Base-by-base conservation (phyloP, 371 early-diverging fungal species). In the Mucor velutinosus region DNA sequence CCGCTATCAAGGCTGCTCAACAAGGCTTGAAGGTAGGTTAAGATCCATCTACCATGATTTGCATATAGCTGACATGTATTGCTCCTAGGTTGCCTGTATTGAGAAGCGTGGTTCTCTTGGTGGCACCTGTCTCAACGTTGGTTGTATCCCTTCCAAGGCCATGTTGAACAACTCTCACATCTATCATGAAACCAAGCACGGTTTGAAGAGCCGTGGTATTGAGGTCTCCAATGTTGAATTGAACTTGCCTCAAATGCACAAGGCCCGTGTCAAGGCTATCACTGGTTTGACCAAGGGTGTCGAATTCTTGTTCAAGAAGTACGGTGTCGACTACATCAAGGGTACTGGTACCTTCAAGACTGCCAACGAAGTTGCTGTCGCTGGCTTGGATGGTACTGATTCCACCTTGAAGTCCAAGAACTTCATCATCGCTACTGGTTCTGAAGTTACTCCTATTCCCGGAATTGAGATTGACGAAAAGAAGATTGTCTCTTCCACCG, bases 141-240 rank as follows among this genome's bases (percentile, higher is more conserved):
- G 99, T 55, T 99, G 99, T 87, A 99, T 99, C 82, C 99, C 99
- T 37, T 98, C 98, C 68, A 99, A 99, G 86, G 93, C 99, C 65
- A 91, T 99, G 79, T 90, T 99, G 77, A 89, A 99, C 91, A 97
- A 98, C 90, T 95, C 98, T 39, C 98, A 99, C 88, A 86, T 97
- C 61, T 96, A 91, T 80, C 98, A 99, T 78, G 86, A 91, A 80
- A 93, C 98, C 58, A 80, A 93, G 74, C 97, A 99, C 76, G 94
- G 93, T 45, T 90, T 97, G 69, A 90, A 89, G 77, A 87, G 88
- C 76, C 94, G 98, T 74, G 99, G 99, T 73, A 97, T 99, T 66
- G 95, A 97, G 70, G 95, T 94, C 30, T 75, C 83, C 30, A 91
- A 91, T 72, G 91, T 98, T 49, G 85, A 89, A 71, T 70, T 96